Evolutionary conservation across 176 grass and related monocot genomes (phyloP).

Genomic region (Tillandsia fasciculata): DNA sequence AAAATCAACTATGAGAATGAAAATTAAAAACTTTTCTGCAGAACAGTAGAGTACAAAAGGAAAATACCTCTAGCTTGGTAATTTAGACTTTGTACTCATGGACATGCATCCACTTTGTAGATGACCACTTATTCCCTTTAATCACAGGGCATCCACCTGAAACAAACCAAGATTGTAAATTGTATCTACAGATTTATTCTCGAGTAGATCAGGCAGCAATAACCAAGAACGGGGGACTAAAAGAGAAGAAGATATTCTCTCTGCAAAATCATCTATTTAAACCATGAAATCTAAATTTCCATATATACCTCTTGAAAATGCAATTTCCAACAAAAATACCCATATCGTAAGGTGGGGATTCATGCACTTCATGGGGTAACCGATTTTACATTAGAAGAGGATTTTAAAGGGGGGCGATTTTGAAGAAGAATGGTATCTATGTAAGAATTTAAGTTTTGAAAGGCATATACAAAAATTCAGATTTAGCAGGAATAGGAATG

Average conservation of each 20-base stretch:
- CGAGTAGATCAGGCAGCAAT: not conserved
- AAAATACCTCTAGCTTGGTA: constrained; percentile 16
- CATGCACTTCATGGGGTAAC: no score
- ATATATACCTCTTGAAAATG: no score
- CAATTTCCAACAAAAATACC: not conserved
- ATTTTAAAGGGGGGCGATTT: no score
- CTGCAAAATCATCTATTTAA: not conserved
- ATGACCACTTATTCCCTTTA: constrained; percentile 94
- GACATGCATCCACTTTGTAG: constrained; percentile 84
- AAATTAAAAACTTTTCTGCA: no score
- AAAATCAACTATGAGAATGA: no score
- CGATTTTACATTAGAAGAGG: no score
- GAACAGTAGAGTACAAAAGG: not conserved
- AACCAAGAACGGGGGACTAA: not conserved
- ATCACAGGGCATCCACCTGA: constrained; percentile 78
- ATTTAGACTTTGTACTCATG: constrained; percentile 59
- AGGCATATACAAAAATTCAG: no score
- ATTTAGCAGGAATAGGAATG: no score
- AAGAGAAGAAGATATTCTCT: not conserved
- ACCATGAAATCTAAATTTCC: no score
- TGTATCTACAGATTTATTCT: not conserved
- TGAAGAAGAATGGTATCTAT: no score
- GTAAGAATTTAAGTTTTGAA: no score
- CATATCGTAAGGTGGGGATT: no score
- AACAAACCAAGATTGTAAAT: constrained; percentile 2